Percentiles rank a stretch among this genome's conserved stretches.
These are phyloP conservation scores for Dorcoceras hygrometricum DNA, from an alignment of 257 asterid genomes.

Conservation along the genomic window DNA sequence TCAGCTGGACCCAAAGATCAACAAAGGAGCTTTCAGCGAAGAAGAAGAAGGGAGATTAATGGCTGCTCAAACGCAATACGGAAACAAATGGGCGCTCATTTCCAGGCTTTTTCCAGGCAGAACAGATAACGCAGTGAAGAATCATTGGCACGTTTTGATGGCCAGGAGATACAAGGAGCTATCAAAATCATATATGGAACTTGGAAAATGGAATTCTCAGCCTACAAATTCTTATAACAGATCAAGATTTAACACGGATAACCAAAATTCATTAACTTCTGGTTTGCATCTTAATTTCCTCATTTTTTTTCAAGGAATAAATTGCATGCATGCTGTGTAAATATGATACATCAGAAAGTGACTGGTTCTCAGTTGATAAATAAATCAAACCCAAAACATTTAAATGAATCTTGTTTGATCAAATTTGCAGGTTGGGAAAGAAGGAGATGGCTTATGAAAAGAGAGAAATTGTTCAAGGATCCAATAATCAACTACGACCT, in stretches of 20 bases:
- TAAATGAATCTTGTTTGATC: neutral
- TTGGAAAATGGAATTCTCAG: constrained; percentile 7
- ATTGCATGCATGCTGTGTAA: neutral
- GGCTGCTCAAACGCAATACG: constrained; percentile 41
- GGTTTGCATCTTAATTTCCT: neutral
- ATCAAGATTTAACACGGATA: neutral
- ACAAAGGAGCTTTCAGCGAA: constrained; percentile 39
- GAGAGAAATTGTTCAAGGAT: neutral
- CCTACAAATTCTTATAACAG: neutral
- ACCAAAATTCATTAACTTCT: neutral
- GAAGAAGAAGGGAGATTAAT: constrained; percentile 44
- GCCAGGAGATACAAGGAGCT: constrained; percentile 38
- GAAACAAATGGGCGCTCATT: constrained; percentile 52
- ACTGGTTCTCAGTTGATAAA: too few relatives aligned
- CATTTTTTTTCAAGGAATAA: neutral
- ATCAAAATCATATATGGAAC: constrained; percentile 28
- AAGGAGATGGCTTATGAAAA: neutral
- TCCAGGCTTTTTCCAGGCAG: constrained; percentile 49
- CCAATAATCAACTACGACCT: constrained; percentile 27
- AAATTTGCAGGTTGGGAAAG: constrained; percentile 21
- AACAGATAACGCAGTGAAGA: constrained; percentile 55
- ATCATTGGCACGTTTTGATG: constrained; percentile 56
- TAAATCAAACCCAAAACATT: too few relatives aligned
- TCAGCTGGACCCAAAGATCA: constrained; percentile 52
- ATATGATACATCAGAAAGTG: too few relatives aligned